phyloP scores from a whole-genome alignment of 108 stramenopile genomes.

The Cyclotella baltica region DNA sequence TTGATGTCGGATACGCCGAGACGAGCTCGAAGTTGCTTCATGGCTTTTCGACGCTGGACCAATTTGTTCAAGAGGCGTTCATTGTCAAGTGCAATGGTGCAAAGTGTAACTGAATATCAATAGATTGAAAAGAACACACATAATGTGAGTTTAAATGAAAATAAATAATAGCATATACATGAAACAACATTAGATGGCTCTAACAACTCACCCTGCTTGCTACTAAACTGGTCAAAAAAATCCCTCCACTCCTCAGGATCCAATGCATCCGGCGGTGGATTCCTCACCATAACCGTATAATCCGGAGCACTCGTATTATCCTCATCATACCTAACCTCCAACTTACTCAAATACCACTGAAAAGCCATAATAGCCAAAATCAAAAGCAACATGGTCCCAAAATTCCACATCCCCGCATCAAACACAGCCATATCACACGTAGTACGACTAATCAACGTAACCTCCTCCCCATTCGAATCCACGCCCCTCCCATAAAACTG shows the following conservation, averaged over 20 bases:
- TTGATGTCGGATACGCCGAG: conserved; percentile 49
- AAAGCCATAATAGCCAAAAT: conserved; percentile 50
- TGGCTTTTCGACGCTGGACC: conserved; percentile 50
- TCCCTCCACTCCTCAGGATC: conserved; percentile 82
- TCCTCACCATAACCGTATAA: conserved; percentile 75
- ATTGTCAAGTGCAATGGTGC: conserved; percentile 82
- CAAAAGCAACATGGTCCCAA: conserved; percentile 61
- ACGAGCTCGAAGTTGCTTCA: conserved; percentile 43
- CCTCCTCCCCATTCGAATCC: conserved; percentile 23
- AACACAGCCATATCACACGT: conserved; percentile 30
- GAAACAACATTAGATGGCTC: background rate
- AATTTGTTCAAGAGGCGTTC: conserved; percentile 56
- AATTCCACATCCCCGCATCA: conserved; percentile 62
- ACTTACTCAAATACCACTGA: conserved; percentile 52
- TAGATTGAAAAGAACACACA: background rate
- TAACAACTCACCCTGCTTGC: conserved; percentile 40
- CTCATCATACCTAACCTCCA: conserved; percentile 76
- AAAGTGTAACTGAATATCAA: conserved; percentile 49
- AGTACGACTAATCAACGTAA: conserved; percentile 36
- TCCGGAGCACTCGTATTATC: conserved; percentile 65
- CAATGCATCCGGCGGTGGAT: conserved; percentile 77
- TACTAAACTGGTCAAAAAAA: conserved; percentile 73
- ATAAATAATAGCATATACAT: background rate
- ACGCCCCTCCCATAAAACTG: conserved; percentile 29
- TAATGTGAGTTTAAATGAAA: background rate